These are phyloP conservation scores for Fusarium brevicatenulatum DNA, from an alignment of 2,329 filamentous ascomycete species.

Conservation along the genomic window DNA sequence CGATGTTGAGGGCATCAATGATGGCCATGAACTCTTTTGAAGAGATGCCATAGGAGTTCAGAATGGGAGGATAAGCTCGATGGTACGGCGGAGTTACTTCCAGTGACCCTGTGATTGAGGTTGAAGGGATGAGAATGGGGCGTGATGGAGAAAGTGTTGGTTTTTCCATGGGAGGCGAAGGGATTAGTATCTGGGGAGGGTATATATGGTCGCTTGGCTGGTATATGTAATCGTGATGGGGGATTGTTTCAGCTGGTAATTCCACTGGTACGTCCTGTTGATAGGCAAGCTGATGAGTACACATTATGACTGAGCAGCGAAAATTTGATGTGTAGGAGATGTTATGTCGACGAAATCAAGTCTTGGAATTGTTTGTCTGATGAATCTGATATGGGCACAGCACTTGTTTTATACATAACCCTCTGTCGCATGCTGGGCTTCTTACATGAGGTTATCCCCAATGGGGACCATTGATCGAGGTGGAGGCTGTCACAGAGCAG, in stretches of 20 bases:
- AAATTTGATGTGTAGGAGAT: too few relatives aligned
- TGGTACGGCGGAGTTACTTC: conserved; percentile 11
- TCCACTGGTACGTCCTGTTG: not conserved
- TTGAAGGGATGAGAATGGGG: conserved; percentile 11
- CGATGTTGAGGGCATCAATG: not conserved
- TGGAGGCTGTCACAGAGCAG: not conserved
- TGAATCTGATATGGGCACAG: not conserved
- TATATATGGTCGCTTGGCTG: not conserved
- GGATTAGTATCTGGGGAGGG: not conserved
- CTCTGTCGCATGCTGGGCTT: not conserved
- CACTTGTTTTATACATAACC: not conserved
- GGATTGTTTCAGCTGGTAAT: not conserved
- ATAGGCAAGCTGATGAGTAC: not conserved
- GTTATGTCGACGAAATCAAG: too few relatives aligned
- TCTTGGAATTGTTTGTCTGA: not conserved
- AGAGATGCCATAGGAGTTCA: not conserved
- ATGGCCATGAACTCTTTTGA: not conserved
- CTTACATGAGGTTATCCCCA: conserved; percentile 7
- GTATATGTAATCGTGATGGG: not conserved
- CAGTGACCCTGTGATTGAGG: conserved; percentile 1
- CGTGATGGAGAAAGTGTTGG: not conserved
- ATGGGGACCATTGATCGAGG: conserved; percentile 21
- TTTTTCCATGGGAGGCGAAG: too few relatives aligned
- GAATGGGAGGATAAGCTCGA: conserved; percentile 14
- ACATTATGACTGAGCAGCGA: not conserved